These are phyloP conservation scores for Metarhizium brunneum DNA, from an alignment of 2,329 filamentous ascomycete genomes.

Conservation along the genomic window DNA sequence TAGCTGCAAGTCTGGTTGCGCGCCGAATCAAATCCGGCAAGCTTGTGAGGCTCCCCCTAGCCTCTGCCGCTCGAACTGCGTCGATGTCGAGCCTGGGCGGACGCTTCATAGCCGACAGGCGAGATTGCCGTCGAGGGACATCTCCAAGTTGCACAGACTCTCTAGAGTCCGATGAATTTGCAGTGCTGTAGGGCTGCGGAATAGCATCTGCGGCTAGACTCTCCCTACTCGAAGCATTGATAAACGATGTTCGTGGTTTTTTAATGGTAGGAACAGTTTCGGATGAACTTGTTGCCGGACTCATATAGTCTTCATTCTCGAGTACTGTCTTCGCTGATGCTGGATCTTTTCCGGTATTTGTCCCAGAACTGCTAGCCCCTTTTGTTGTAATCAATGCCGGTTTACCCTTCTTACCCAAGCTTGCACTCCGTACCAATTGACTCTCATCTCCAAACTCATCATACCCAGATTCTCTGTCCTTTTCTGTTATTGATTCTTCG, in stretches of 20 bases:
- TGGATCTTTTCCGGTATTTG: slow-evolving; percentile 18
- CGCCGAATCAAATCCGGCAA: slow-evolving; percentile 83
- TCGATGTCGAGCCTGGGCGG: slow-evolving; percentile 76
- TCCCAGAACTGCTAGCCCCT: slow-evolving; percentile 7
- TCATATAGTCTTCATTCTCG: slow-evolving; percentile 36
- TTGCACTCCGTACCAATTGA: slow-evolving; percentile 50
- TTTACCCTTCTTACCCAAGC: slow-evolving; percentile 50
- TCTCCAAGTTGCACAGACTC: slow-evolving; percentile 19
- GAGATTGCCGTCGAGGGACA: slow-evolving; percentile 25
- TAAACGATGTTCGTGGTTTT: slow-evolving; percentile 8
- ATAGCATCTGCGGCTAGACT: slow-evolving; percentile 35
- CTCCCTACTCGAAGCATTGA: slow-evolving; percentile 9
- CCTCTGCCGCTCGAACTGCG: slow-evolving; percentile 70
- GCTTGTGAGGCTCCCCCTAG: slow-evolving; percentile 83
- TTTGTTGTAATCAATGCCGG: slow-evolving; percentile 41
- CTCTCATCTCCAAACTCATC: slow-evolving; percentile 45
- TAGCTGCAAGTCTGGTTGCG: slow-evolving; percentile 76
- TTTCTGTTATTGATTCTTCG: slow-evolving; percentile 39
- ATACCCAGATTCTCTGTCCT: slow-evolving; percentile 27
- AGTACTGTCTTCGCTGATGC: slow-evolving; percentile 31
- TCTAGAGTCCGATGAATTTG: slow-evolving; percentile 33
- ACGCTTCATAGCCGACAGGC: slow-evolving; percentile 45
- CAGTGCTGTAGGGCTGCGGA: slow-evolving; percentile 40
- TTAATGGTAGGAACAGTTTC: slow-evolving; percentile 26
- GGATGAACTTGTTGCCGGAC: slow-evolving; percentile 37